Evolutionary conservation across 1,284 basidiomycete species (phyloP).

Genomic region (Boletus mariae): DNA sequence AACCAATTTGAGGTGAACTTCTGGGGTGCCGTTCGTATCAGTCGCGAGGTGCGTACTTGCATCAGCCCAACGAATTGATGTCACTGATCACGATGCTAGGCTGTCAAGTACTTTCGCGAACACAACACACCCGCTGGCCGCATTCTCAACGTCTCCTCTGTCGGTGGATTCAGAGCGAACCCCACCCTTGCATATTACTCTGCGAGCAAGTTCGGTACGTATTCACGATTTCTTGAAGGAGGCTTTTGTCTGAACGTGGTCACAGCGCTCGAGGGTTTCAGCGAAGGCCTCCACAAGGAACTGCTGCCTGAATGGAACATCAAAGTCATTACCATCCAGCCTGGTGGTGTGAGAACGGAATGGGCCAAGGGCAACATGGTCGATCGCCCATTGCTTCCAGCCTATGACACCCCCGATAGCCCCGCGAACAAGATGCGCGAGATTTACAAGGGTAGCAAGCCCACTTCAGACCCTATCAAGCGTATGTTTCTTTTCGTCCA

Average conservation of each 20-base stretch:
- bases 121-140: conserved; percentile 20
- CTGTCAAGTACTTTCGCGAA: conserved; percentile 25
- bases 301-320: conserved; percentile 25
- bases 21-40: conserved; percentile 35
- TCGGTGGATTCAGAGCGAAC: conserved; percentile 17
- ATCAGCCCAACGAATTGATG: not conserved
- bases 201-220: conserved; percentile 26
- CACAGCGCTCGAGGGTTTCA: conserved; percentile 24
- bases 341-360: conserved; percentile 23
- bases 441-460: conserved; percentile 8
- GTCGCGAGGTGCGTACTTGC: conserved; percentile 17
- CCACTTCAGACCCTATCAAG: not conserved
- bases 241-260: not conserved
- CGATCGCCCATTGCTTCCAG: conserved; percentile 14
- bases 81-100: conserved; percentile 7
- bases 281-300: conserved; percentile 22
- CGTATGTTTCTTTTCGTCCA: not conserved
- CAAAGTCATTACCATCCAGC: conserved; percentile 21
- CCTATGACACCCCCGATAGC: conserved; percentile 15
- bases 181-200: conserved; percentile 21
- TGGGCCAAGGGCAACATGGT: conserved; percentile 23
- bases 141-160: conserved; percentile 23
- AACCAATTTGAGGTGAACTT: conserved; percentile 39
- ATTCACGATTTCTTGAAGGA: not conserved
- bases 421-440: conserved; percentile 15